Percentiles rank a stretch among this genome's conserved stretches.
Conservation (phyloP, 495 filamentous ascomycete species). For the Echria macrotheca region DNA sequence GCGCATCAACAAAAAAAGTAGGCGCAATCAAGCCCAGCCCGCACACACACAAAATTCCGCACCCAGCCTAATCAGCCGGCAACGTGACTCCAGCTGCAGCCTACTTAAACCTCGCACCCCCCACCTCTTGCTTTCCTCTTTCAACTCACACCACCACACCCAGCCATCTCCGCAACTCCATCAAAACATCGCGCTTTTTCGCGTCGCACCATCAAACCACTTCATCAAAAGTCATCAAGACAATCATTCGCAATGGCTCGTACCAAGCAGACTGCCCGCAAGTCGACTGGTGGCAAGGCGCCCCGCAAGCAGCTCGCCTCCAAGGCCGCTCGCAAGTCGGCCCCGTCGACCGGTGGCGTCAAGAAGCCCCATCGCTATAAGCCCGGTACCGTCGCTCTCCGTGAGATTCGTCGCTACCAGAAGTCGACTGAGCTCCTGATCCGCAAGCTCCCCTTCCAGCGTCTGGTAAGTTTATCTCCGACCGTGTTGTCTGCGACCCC, state of each 20-base stretch:
- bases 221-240: conserved; percentile 37
- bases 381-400: conserved; percentile 99
- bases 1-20: conserved; percentile 29
- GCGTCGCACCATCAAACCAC: background rate
- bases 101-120: conserved; percentile 45
- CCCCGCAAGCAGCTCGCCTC: conserved; percentile 89
- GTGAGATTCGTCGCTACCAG: conserved; percentile 99
- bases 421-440: conserved; percentile 99
- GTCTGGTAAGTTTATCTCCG: conserved; percentile 56
- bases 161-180: conserved; percentile 25
- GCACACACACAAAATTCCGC: conserved; percentile 15
- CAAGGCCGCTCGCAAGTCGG: conserved; percentile 52
- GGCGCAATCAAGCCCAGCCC: conserved; percentile 22
- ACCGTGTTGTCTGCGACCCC: conserved; percentile 12
- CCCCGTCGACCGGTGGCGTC: conserved; percentile 65
- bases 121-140: conserved; percentile 45
- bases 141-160: conserved; percentile 36
- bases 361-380: conserved; percentile 99
- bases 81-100: conserved; percentile 24
- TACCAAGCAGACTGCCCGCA: conserved; percentile 99
- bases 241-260: conserved; percentile 77
- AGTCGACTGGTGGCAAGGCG: conserved; percentile 99
- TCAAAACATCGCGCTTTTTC: conserved; percentile 26
- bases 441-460: conserved; percentile 99
- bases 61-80: conserved; percentile 42